A percentile compares a stretch with the other conserved stretches of the same genome.
Evolutionary conservation across 164 flowering plant genomes (phyloP).

Genomic region (Vitis rotundifolia): DNA sequence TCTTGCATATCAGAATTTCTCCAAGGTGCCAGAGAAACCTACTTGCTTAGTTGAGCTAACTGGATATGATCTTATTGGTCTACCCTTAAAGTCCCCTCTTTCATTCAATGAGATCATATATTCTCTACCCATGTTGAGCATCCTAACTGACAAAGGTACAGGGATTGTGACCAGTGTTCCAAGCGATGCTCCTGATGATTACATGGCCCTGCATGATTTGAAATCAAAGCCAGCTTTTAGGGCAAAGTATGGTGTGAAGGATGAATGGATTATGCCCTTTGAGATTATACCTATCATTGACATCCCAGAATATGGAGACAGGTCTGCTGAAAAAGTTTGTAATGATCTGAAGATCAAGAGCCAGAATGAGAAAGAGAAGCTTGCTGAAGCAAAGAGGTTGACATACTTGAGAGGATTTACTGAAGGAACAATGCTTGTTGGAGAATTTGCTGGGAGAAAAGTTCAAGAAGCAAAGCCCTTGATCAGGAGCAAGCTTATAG

Average conservation of each 20-base stretch:
- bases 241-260: conserved; percentile 69
- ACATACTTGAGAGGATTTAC: conserved; percentile 81
- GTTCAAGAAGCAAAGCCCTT: conserved; percentile 84
- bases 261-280: conserved; percentile 77
- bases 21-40: conserved; percentile 65
- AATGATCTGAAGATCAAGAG: conserved; percentile 69
- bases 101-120: conserved; percentile 55
- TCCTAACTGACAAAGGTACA: conserved; percentile 76
- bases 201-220: conserved; percentile 70
- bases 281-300: conserved; percentile 68
- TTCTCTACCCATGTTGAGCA: conserved; percentile 79
- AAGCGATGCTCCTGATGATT: conserved; percentile 93
- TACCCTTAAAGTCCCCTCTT: conserved; percentile 68
- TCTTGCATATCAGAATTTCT: conserved; percentile 78
- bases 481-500: conserved; percentile 66
- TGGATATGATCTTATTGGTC: conserved; percentile 84
- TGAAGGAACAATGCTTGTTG: conserved; percentile 77
- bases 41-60: conserved; percentile 75
- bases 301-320: conserved; percentile 71
- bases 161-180: conserved; percentile 95
- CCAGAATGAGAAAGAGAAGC: conserved; percentile 79
- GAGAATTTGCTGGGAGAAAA: conserved; percentile 62
- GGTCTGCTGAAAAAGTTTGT: conserved; percentile 73
- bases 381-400: conserved; percentile 72
- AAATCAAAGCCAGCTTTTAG: conserved; percentile 68